Percentiles rank a stretch among this genome's conserved stretches.
Evolutionary conservation across 345 rosid species (phyloP).

Genomic region (Nasturtium officinale): DNA sequence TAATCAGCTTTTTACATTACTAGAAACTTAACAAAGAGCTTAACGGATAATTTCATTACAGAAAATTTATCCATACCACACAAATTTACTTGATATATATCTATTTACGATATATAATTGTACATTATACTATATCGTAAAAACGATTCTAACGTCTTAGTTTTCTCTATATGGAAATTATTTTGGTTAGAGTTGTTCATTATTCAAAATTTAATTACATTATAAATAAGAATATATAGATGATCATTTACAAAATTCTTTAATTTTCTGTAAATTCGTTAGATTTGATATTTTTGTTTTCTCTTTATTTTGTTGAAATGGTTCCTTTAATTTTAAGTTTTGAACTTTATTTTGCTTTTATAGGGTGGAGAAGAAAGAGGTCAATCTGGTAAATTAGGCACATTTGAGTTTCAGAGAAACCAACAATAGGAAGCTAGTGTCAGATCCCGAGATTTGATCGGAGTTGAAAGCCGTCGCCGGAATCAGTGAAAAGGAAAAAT

Average conservation of each 20-base stretch:
- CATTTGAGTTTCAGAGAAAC: neutral
- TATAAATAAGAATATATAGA: neutral
- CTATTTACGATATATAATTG: neutral
- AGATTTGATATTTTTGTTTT: neutral
- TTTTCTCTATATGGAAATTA: neutral
- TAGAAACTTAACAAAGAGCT: neutral
- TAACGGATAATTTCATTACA: too few species aligned
- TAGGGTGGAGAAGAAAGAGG: slow-evolving; percentile 7
- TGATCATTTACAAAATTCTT: neutral
- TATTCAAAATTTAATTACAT: neutral
- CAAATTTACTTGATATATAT: neutral
- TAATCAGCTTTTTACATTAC: neutral
- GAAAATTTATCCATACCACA: neutral
- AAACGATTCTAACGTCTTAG: neutral
- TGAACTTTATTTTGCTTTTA: slow-evolving; percentile 5
- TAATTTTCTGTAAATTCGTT: neutral
- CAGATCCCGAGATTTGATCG: slow-evolving; percentile 40
- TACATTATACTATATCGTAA: neutral
- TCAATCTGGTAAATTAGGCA: slow-evolving; percentile 13
- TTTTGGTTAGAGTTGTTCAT: neutral
- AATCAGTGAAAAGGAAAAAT: slow-evolving; percentile 33
- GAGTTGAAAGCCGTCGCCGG: slow-evolving; percentile 26
- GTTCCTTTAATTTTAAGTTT: neutral
- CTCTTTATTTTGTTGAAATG: neutral
- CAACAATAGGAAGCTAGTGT: slow-evolving; percentile 14